Base-by-base conservation (phyloP, 192 early-diverging fungal species). In the Backusella tuberculispora region DNA sequence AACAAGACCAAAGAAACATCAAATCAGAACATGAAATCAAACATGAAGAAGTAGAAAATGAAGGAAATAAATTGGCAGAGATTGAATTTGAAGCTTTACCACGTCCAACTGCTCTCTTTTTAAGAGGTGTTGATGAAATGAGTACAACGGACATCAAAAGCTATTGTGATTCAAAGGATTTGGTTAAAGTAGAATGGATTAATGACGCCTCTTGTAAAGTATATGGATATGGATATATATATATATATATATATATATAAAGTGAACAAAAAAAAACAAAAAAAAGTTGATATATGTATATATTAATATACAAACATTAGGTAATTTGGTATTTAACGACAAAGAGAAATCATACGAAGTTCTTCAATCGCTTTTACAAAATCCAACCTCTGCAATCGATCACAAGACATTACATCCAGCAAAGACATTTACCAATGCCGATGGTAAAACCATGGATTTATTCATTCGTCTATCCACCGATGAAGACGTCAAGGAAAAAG, bases 81-180 rank as follows among this genome's bases (percentile, higher is more conserved):
- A 60, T 60, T 3, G 53, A 60, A 29, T 69, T 69, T 46, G 68
- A 45, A 14, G 44, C 43, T 5, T 2, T 34, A 5, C 40, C 63
- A 21, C 76, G 76, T 41, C 29, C 63, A 17, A 81, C 80, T 7
- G 80, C 85, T 8, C 71, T 86, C 0, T 73, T 82, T 68, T 63
- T 86, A 41, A 78, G 77, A 37, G 85, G 85, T 29, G 80, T 81
- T 17, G 83, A 86, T 53, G 83, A 82, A 0, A 86, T 86, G 85
- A 78, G 77, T 21, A 86, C 85, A 29, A 74, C 82, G 34, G 85
- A 86, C 63, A 77, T 86, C 17, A 71, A 78, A 47, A 65, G 56
- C 1, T 86, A 86, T 69, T 86, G 84, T 79, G 69, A 76, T 3
- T 76, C 68, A 15, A 74, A 76, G 38, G 72, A 76, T 10, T 75